Evolutionary conservation across 768 basidiomycete genomes (phyloP), one percentile per base, ranked within the genome.

Genomic region (Roridomyces roridus): DNA sequence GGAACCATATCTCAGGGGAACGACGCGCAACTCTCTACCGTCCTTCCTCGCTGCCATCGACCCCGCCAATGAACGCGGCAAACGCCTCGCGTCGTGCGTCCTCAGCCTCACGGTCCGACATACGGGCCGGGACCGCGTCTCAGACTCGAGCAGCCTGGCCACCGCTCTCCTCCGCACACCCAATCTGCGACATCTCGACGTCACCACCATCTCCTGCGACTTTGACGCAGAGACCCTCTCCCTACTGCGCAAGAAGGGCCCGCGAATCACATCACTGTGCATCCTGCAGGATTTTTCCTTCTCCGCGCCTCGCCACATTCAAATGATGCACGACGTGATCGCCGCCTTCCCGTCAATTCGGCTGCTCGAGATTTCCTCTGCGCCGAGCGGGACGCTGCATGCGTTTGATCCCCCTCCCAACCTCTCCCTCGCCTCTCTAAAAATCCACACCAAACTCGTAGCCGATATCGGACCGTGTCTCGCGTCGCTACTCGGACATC

Each of bases 161-260:
- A 54, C 51, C 26, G 57, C 31, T 35, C 48, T 63, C 24, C 56
- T 63, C 39, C 56, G 57, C 7, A 55, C 29, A 11, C 51, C 52
- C 6, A 58, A 63, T 21, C 20, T 63, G 17, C 56, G 57, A 4
- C 61, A 63, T n/a, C 42, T 63, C 5, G 57, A 63, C 46, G 52
- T 58, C 8, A 63, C 61, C 10, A 59, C 57, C n/a, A 20, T 46
- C 25, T 59, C 21, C 11, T 59, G 57, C 41, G 35, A 47, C 25
- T 62, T 62, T 26, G 46, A 44, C 34, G 0, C 26, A 18, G 57
- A 58, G 6, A 37, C 47, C 6, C 49, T 58, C 9, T 17, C 4
- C 1, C 47, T 23, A 1, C 47, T 59, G 21, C 56, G 52, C 23
- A 37, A 37, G 18, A 26, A 2, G 18, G 57, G 61, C 10, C 61